phyloP scores from a whole-genome alignment of 345 rosid genomes.

The Populus tremula region DNA sequence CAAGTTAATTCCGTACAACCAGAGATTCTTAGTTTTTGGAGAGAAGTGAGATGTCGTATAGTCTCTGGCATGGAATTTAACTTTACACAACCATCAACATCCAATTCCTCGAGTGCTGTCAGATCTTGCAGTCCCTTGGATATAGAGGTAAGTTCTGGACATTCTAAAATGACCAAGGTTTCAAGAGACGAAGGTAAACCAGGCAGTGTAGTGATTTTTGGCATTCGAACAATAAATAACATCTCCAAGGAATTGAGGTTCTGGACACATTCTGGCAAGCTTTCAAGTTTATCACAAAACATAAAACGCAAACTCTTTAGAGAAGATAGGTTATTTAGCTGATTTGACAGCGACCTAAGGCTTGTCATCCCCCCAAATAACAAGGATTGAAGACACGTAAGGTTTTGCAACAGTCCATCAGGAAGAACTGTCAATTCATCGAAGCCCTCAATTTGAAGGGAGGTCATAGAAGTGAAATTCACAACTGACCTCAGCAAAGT shows the following conservation, averaged over 20 bases:
- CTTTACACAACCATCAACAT: rapidly evolving
- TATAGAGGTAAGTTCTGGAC: background rate
- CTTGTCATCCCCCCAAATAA: background rate
- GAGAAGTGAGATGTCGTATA: background rate
- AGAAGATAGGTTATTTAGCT: slow-evolving; percentile 5
- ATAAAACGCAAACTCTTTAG: rapidly evolving
- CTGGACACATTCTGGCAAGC: slow-evolving; percentile 11
- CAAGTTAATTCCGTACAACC: background rate
- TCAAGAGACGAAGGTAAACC: background rate
- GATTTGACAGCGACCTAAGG: slow-evolving; percentile 1
- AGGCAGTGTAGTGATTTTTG: background rate
- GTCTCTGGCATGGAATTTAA: background rate
- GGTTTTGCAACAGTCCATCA: slow-evolving; percentile 1
- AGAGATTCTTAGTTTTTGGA: background rate
- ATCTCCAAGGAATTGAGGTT: background rate
- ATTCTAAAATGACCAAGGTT: rapidly evolving
- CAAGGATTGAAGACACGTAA: background rate
- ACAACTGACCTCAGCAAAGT: background rate
- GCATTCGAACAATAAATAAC: background rate
- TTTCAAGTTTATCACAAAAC: background rate
- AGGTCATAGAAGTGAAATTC: background rate
- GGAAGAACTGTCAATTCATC: background rate
- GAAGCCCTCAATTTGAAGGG: background rate
- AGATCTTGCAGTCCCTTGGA: background rate
- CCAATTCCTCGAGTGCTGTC: background rate